Conservation (phyloP, 2,329 filamentous ascomycete species). For the Metarhizium anisopliae region DNA sequence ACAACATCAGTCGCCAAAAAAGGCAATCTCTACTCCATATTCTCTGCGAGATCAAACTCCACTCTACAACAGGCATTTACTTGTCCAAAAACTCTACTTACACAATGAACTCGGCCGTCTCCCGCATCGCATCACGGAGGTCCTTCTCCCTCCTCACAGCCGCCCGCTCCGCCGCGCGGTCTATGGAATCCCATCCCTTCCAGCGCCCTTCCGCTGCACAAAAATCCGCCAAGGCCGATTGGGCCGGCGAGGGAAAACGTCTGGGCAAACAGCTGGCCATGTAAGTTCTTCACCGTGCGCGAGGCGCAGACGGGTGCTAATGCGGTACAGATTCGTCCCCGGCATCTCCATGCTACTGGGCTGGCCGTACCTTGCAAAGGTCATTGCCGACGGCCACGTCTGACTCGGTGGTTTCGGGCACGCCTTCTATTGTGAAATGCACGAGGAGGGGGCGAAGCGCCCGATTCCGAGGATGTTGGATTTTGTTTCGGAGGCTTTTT, state of each 20-base stretch:
- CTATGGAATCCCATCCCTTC: constrained; percentile 27
- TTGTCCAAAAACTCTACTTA: neutral
- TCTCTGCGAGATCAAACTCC: neutral
- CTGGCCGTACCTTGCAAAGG: constrained; percentile 23
- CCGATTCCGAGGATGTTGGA: neutral
- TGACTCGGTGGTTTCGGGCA: constrained; percentile 7
- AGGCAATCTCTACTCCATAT: neutral
- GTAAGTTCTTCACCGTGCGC: constrained; percentile 18
- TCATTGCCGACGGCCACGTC: constrained; percentile 22
- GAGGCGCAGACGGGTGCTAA: neutral
- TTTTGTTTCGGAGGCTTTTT: neutral
- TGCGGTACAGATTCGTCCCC: constrained; percentile 23
- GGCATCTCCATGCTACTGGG: constrained; percentile 23
- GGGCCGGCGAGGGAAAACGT: constrained; percentile 22
- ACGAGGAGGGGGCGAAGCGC: neutral
- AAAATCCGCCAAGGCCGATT: constrained; percentile 21
- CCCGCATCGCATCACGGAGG: constrained; percentile 20
- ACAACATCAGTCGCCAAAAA: neutral
- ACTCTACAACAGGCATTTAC: neutral
- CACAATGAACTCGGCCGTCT: constrained; percentile 20
- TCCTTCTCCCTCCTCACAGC: constrained; percentile 24
- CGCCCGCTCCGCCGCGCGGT: constrained; percentile 23
- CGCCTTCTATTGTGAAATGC: neutral
- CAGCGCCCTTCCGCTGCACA: constrained; percentile 21
- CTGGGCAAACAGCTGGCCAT: constrained; percentile 20